Evolutionary conservation across 148 eudicot species (phyloP).

Genomic region (Arctostaphylos glauca): DNA sequence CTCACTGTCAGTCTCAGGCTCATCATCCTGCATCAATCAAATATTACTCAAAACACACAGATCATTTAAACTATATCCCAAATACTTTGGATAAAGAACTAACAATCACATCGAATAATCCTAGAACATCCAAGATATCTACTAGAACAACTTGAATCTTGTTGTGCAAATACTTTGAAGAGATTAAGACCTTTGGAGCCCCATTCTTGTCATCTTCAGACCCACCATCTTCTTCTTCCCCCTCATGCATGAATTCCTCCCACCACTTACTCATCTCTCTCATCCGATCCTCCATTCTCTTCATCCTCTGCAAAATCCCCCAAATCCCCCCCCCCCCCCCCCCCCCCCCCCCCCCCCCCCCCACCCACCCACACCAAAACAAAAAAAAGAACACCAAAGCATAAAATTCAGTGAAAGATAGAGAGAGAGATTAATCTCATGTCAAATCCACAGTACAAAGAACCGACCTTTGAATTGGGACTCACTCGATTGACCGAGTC

Average conservation of each 20-base stretch:
- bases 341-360: too few species aligned
- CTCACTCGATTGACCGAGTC: not conserved
- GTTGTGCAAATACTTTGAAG: not conserved
- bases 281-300: conserved; percentile 22
- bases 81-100: not conserved
- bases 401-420: not conserved
- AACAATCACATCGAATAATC: not conserved
- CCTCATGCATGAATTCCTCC: conserved; percentile 20
- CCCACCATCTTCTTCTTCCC: conserved; percentile 11
- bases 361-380: too few species aligned
- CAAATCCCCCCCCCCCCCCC: too few species aligned
- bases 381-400: not conserved
- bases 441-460: not conserved
- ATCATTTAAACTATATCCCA: not conserved
- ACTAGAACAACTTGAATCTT: too few species aligned
- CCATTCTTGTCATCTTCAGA: conserved; percentile 11
- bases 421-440: not conserved
- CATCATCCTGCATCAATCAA: not conserved
- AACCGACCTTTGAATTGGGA: conserved; percentile 3
- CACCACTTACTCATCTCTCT: conserved; percentile 25
- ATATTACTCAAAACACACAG: not conserved
- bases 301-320: conserved; percentile 19
- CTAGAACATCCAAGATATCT: not conserved
- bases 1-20: not conserved
- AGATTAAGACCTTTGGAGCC: conserved; percentile 1